Evolutionary conservation across 2,329 filamentous ascomycete genomes (phyloP).

Genomic region (Lasiodiplodia gonubiensis): DNA sequence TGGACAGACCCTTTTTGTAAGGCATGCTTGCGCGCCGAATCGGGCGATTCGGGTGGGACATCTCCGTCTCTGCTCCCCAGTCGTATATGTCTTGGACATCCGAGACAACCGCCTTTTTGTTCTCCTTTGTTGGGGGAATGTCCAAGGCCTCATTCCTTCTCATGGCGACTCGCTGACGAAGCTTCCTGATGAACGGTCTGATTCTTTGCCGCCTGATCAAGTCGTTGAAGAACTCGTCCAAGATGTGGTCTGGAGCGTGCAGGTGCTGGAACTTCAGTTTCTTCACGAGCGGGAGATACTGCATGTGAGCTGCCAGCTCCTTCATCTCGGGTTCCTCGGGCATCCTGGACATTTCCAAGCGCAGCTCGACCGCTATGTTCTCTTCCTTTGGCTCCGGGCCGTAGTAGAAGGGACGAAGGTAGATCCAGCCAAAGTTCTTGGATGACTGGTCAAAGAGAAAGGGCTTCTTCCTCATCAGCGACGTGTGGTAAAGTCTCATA

Average conservation of each 20-base stretch:
- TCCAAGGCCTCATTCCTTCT: neutral
- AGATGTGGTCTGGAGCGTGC: constrained; percentile 27
- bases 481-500: constrained; percentile 55
- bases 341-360: constrained; percentile 30
- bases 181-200: constrained; percentile 3
- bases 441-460: constrained; percentile 31
- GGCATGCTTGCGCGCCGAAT: neutral
- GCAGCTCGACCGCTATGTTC: constrained; percentile 29
- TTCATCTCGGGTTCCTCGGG: constrained; percentile 24
- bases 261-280: constrained; percentile 29
- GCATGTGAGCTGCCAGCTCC: constrained; percentile 30
- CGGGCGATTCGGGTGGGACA: neutral
- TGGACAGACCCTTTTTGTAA: neutral
- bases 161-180: constrained; percentile 3
- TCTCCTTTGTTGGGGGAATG: neutral
- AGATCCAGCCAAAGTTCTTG: constrained; percentile 32
- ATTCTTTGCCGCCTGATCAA: constrained; percentile 8
- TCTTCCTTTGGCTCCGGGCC: neutral
- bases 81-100: constrained; percentile 2
- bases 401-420: constrained; percentile 26
- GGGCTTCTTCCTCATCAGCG: constrained; percentile 47
- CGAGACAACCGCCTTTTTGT: neutral
- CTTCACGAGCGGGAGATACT: constrained; percentile 31
- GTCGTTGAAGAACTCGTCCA: constrained; percentile 29
- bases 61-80: neutral